Conservation (phyloP, 768 basidiomycete species). For the Mycena rebaudengoi region DNA sequence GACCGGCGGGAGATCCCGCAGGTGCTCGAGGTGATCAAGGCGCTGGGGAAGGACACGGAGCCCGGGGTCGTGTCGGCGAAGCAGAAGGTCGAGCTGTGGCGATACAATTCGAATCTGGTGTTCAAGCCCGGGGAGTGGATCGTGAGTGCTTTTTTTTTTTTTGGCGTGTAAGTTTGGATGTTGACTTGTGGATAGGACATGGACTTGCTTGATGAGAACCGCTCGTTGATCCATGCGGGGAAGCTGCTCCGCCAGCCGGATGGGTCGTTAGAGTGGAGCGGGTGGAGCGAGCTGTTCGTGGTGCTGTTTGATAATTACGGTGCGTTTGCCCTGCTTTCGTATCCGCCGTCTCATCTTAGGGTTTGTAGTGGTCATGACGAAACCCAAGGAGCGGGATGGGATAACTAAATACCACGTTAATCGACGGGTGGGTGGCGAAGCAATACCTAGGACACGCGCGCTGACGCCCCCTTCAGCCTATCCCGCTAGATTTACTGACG, state of each 20-base stretch:
- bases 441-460: slow-evolving; percentile 1
- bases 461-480: slow-evolving; percentile 64
- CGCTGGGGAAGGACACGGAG: slow-evolving; percentile 87
- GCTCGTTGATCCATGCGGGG: slow-evolving; percentile 85
- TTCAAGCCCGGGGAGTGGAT: slow-evolving; percentile 83
- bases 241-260: slow-evolving; percentile 89
- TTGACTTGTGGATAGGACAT: slow-evolving; percentile 64
- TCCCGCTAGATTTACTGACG: slow-evolving; percentile 90
- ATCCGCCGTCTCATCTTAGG: neutral
- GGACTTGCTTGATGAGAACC: slow-evolving; percentile 85
- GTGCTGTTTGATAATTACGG: slow-evolving; percentile 96
- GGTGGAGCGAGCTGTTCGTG: slow-evolving; percentile 89
- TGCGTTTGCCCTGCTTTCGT: slow-evolving; percentile 46
- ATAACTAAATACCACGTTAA: slow-evolving; percentile 81
- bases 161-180: neutral
- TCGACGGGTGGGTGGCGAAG: slow-evolving; percentile 64
- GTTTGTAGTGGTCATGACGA: slow-evolving; percentile 84
- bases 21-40: slow-evolving; percentile 86
- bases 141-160: slow-evolving; percentile 40
- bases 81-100: slow-evolving; percentile 90
- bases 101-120: slow-evolving; percentile 79
- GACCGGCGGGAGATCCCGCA: slow-evolving; percentile 85
- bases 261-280: too few species aligned
- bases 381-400: slow-evolving; percentile 81
- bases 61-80: slow-evolving; percentile 87